Evolutionary conservation across 2,329 filamentous ascomycete species (phyloP).

Genomic region (Bipolaris cookei): DNA sequence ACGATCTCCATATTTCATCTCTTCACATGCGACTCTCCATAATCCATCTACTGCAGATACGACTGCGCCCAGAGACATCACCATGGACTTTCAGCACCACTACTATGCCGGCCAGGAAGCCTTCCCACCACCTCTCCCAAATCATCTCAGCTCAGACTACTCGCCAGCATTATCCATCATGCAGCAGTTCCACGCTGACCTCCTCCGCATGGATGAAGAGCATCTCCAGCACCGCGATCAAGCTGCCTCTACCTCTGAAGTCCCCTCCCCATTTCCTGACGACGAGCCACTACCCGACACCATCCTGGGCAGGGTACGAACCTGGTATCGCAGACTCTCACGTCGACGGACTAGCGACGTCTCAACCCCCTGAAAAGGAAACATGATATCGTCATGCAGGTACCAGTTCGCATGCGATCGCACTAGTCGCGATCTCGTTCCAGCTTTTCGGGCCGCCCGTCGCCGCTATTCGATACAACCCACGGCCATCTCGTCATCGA

Average conservation of each 20-base stretch:
- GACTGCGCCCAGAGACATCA: background rate
- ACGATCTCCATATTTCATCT: no score
- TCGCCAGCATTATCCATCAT: slow-evolving; percentile 11
- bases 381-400: slow-evolving; percentile 14
- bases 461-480: slow-evolving; percentile 56
- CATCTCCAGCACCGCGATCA: slow-evolving; percentile 10
- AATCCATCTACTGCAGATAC: background rate
- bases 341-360: slow-evolving; percentile 7
- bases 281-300: slow-evolving; percentile 4
- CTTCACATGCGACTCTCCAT: background rate
- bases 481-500: slow-evolving; percentile 57
- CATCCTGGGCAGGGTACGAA: slow-evolving; percentile 6
- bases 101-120: slow-evolving; percentile 10
- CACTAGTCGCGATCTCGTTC: slow-evolving; percentile 13
- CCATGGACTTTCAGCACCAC: slow-evolving; percentile 3
- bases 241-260: background rate
- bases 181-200: slow-evolving; percentile 13
- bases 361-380: slow-evolving; percentile 10
- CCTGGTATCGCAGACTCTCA: slow-evolving; percentile 11
- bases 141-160: slow-evolving; percentile 10
- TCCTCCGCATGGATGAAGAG: slow-evolving; percentile 15
- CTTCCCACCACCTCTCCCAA: slow-evolving; percentile 9
- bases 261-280: slow-evolving; percentile 4
- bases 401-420: slow-evolving; percentile 10
- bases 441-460: slow-evolving; percentile 52